Percentiles rank a stretch among this genome's conserved stretches.
These are phyloP conservation scores for Flaveria robusta DNA, from an alignment of 129 eudicot species.

Conservation along the genomic window DNA sequence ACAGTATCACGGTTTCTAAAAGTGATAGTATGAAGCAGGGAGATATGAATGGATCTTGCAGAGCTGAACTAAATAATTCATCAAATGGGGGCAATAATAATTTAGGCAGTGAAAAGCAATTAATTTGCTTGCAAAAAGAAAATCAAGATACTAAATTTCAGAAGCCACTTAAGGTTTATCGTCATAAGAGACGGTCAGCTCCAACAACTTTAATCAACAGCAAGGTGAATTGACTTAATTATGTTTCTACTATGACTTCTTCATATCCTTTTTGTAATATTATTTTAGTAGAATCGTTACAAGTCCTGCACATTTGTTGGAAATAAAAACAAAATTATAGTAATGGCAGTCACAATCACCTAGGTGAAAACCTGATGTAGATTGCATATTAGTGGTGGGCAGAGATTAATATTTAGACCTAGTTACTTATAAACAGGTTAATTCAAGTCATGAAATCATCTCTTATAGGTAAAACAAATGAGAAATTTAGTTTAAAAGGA, in stretches of 20 bases:
- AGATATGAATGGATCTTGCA: slow-evolving; percentile 23
- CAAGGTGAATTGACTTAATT: slow-evolving; percentile 35
- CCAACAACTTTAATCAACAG: slow-evolving; percentile 21
- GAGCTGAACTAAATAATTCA: slow-evolving; percentile 22
- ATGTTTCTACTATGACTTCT: neutral
- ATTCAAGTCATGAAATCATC: neutral
- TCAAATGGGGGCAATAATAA: slow-evolving; percentile 21
- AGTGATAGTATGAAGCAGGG: slow-evolving; percentile 18
- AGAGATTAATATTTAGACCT: neutral
- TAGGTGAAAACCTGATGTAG: no score
- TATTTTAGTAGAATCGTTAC: neutral
- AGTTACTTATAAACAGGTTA: neutral
- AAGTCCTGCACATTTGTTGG: neutral
- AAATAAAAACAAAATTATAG: neutral
- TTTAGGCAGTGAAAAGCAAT: neutral
- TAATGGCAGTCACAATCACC: neutral
- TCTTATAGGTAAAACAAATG: neutral
- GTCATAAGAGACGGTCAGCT: slow-evolving; percentile 38
- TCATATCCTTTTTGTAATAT: slow-evolving; percentile 8
- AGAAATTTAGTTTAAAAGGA: neutral
- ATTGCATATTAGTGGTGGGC: neutral
- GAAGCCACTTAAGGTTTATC: slow-evolving; percentile 37
- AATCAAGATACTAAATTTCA: slow-evolving; percentile 5
- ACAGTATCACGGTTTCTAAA: slow-evolving; percentile 18
- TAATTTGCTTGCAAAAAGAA: neutral